Conservation (phyloP, 2,329 filamentous ascomycete genomes). For the Knoxdaviesia proteae region DNA sequence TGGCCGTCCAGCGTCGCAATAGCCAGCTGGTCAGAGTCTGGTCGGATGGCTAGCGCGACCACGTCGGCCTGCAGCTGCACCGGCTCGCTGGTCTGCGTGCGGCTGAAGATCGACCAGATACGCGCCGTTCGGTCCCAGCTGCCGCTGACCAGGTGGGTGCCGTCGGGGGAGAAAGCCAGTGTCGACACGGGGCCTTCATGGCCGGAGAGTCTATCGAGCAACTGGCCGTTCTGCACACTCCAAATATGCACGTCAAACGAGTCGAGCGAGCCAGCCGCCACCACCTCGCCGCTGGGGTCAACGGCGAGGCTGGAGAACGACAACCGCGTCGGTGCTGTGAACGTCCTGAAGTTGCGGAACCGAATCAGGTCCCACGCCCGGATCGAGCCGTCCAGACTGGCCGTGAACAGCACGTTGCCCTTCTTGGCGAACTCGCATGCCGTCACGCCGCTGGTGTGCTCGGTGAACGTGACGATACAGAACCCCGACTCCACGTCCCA, state of each 20-base stretch:
- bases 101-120: conserved; percentile 86
- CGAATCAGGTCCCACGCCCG: conserved; percentile 90
- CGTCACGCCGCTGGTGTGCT: conserved; percentile 86
- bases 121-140: conserved; percentile 94
- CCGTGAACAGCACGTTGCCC: conserved; percentile 88
- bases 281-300: conserved; percentile 91
- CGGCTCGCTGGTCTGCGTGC: conserved; percentile 88
- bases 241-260: conserved; percentile 96
- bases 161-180: conserved; percentile 74
- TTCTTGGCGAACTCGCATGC: conserved; percentile 88
- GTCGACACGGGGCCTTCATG: conserved; percentile 88
- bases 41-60: conserved; percentile 65
- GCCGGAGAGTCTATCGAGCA: conserved; percentile 74
- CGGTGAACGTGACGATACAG: conserved; percentile 94
- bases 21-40: conserved; percentile 78
- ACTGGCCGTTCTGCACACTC: conserved; percentile 93
- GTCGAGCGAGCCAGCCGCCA: conserved; percentile 85
- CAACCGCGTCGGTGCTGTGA: conserved; percentile 76
- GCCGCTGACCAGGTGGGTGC: conserved; percentile 64
- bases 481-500: conserved; percentile 96
- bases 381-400: conserved; percentile 83
- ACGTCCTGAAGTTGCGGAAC: conserved; percentile 93
- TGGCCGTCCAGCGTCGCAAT: conserved; percentile 88
- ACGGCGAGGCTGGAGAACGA: conserved; percentile 90
- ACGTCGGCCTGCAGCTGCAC: conserved; percentile 84